phyloP scores from a whole-genome alignment of 768 basidiomycete species.

The Serpula lacrymans region DNA sequence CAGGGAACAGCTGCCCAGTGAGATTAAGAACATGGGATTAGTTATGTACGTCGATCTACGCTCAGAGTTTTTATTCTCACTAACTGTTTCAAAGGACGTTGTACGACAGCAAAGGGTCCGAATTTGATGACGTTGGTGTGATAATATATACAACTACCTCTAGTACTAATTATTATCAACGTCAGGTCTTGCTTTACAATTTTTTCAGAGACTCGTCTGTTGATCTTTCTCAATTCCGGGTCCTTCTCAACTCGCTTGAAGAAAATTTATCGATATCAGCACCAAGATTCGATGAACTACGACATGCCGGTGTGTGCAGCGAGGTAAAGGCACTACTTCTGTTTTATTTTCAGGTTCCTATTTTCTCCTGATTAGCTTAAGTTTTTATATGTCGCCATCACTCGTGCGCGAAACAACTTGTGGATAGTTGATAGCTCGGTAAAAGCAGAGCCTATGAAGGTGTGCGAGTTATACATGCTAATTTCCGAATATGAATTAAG shows the following conservation, averaged over 20 bases:
- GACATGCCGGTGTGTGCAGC: slow-evolving; percentile 53
- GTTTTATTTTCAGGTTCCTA: background rate
- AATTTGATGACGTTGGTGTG: slow-evolving; percentile 19
- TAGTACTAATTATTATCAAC: background rate
- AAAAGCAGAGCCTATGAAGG: slow-evolving; percentile 55
- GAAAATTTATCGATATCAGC: slow-evolving; percentile 24
- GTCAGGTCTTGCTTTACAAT: slow-evolving; percentile 70
- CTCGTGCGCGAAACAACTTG: slow-evolving; percentile 63
- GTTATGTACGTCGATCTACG: slow-evolving; percentile 44
- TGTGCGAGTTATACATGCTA: slow-evolving; percentile 25
- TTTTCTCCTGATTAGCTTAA: slow-evolving; percentile 45
- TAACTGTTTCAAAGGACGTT: no score
- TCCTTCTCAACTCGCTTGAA: slow-evolving; percentile 44
- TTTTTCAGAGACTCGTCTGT: slow-evolving; percentile 67
- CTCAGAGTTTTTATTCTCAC: no score
- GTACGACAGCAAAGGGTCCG: slow-evolving; percentile 30
- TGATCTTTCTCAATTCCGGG: slow-evolving; percentile 54
- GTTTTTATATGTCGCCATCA: slow-evolving; percentile 67
- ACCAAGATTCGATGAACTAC: slow-evolving; percentile 46
- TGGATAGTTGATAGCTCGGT: slow-evolving; percentile 69
- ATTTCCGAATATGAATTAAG: no score
- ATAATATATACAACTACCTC: no score
- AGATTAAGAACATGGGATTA: slow-evolving; percentile 56
- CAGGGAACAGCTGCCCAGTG: slow-evolving; percentile 39
- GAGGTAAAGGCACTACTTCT: slow-evolving; percentile 40